Evolutionary conservation across 208 protist genomes (phyloP).

Genomic region (Strigomonas culicis): DNA sequence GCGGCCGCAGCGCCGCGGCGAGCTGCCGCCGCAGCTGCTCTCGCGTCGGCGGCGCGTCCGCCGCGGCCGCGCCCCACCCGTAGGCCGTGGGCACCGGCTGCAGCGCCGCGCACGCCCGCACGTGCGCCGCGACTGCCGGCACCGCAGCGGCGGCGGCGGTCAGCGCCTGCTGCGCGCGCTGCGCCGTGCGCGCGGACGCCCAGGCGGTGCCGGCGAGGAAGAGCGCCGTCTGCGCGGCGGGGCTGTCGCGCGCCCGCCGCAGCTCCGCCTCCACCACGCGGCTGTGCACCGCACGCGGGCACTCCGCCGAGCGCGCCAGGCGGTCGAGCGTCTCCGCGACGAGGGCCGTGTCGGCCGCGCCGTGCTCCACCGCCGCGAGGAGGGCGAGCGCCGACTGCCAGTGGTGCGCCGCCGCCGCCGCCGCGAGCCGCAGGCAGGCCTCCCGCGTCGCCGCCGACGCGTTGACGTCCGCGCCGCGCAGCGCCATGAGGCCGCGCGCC

Average conservation of each 20-base stretch:
- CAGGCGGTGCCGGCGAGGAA: constrained; percentile 5
- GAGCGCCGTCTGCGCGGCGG: background rate
- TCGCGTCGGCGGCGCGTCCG: background rate
- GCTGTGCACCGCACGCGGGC: background rate
- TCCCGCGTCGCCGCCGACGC: constrained; percentile 19
- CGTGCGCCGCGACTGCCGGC: background rate
- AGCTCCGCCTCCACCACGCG: constrained; percentile 17
- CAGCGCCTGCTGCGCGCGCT: background rate
- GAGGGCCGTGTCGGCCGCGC: constrained; percentile 6
- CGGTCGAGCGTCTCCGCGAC: constrained; percentile 15
- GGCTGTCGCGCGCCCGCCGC: background rate
- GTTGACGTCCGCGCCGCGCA: constrained; percentile 28
- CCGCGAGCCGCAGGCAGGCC: constrained; percentile 43
- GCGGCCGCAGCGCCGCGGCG: constrained; percentile 1
- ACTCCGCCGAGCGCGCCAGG: background rate
- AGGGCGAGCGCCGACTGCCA: constrained; percentile 39
- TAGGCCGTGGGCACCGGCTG: background rate
- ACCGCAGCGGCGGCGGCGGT: background rate
- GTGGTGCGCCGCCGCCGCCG: constrained; percentile 35
- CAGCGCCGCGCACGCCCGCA: background rate
- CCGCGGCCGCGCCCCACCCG: background rate
- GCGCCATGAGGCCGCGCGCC: constrained; percentile 60
- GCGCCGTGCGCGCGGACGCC: background rate
- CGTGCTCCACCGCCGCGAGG: constrained; percentile 15
- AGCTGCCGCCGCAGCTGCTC: background rate